Percentiles rank a stretch among this genome's conserved stretches.
These are phyloP conservation scores for Sisymbrium irio DNA, from an alignment of 345 rosid genomes.

Conservation along the genomic window DNA sequence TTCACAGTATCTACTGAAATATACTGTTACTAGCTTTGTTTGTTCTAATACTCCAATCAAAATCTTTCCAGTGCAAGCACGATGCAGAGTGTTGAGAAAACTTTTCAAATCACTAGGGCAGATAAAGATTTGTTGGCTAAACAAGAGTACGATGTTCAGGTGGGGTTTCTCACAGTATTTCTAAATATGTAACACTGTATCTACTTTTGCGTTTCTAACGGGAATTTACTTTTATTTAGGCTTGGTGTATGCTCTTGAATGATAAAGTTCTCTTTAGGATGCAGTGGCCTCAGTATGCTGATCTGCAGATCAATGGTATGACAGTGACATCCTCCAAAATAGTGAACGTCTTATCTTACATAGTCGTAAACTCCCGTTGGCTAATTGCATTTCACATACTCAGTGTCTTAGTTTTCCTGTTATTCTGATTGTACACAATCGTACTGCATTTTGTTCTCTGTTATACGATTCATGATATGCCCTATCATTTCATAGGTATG, in stretches of 20 bases:
- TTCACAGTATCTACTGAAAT: neutral
- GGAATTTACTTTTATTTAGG: constrained; percentile 42
- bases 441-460: neutral
- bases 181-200: neutral
- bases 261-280: constrained; percentile 93
- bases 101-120: constrained; percentile 69
- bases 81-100: constrained; percentile 60
- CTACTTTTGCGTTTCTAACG: constrained; percentile 10
- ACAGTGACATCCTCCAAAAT: constrained; percentile 5
- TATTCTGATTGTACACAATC: neutral
- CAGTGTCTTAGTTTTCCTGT: neutral
- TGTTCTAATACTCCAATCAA: constrained; percentile 24
- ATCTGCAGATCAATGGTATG: constrained; percentile 95
- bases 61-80: constrained; percentile 65
- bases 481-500: constrained; percentile 42
- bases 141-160: constrained; percentile 84
- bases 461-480: constrained; percentile 7
- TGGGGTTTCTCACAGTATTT: constrained; percentile 28
- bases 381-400: neutral
- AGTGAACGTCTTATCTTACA: neutral
- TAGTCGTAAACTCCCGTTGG: neutral
- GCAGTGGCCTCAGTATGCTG: constrained; percentile 98
- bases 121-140: constrained; percentile 67
- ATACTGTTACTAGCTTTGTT: constrained; percentile 9
- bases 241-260: constrained; percentile 99